Evolutionary conservation across 805 yeast species (phyloP).

Genomic region (Kodamaea fukazawae): DNA sequence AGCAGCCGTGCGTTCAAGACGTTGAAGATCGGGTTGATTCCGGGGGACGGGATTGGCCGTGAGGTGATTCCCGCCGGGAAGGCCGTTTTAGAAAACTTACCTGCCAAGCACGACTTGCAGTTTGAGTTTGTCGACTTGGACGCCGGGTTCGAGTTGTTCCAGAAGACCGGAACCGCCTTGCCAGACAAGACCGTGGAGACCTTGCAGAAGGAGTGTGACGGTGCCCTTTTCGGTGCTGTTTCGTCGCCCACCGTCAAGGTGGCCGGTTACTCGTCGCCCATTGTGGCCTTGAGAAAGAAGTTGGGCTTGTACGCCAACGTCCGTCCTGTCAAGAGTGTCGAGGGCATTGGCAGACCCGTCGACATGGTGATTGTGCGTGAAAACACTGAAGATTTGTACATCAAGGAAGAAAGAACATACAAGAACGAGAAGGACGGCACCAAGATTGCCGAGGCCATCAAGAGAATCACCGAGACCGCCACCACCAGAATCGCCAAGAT

Average conservation of each 20-base stretch:
- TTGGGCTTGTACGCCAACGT: slow-evolving; percentile 94
- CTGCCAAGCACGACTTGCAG: slow-evolving; percentile 67
- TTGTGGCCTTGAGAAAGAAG: slow-evolving; percentile 96
- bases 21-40: slow-evolving; percentile 66
- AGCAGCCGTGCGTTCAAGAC: slow-evolving; percentile 30
- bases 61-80: slow-evolving; percentile 98
- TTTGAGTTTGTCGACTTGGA: slow-evolving; percentile 85
- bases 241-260: slow-evolving; percentile 93
- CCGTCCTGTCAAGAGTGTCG: slow-evolving; percentile 94
- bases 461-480: slow-evolving; percentile 90
- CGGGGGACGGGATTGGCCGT: slow-evolving; percentile 98
- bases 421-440: slow-evolving; percentile 71
- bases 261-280: slow-evolving; percentile 96
- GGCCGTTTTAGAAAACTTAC: slow-evolving; percentile 78
- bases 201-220: slow-evolving; percentile 82
- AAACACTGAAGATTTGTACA: slow-evolving; percentile 96
- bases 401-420: slow-evolving; percentile 84
- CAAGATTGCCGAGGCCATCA: slow-evolving; percentile 94
- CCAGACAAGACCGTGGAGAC: slow-evolving; percentile 87
- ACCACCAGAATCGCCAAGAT: slow-evolving; percentile 82
- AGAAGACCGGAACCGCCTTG: slow-evolving; percentile 91
- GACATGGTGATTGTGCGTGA: slow-evolving; percentile 98
- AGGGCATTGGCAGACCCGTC: slow-evolving; percentile 80
- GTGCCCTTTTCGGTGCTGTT: slow-evolving; percentile 97
- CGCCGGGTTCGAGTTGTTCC: slow-evolving; percentile 94